Percentiles rank a stretch among this genome's conserved stretches.
phyloP scores from a whole-genome alignment of 2,329 filamentous ascomycete species.

The Byssothecium circinans region DNA sequence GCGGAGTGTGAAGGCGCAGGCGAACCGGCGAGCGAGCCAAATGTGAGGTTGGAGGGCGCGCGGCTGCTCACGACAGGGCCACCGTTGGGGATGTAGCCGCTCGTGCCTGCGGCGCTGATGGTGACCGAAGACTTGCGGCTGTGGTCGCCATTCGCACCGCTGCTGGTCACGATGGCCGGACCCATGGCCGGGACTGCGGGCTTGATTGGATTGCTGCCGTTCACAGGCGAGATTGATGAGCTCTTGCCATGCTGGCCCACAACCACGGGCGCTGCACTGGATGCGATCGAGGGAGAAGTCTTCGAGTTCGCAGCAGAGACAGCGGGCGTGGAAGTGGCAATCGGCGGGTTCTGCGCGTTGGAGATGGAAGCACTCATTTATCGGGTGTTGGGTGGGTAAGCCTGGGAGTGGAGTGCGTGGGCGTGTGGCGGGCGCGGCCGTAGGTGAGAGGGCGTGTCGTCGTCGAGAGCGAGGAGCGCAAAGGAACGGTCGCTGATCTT shows the following conservation, averaged over 20 bases:
- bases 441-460: constrained; percentile 20
- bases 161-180: constrained; percentile 65
- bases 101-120: constrained; percentile 81
- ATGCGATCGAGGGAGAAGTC: constrained; percentile 54
- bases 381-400: constrained; percentile 2
- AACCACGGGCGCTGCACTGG: constrained; percentile 54
- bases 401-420: constrained; percentile 6
- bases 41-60: constrained; percentile 66
- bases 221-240: constrained; percentile 69
- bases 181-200: constrained; percentile 65
- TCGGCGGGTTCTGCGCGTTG: constrained; percentile 53
- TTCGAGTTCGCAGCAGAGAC: constrained; percentile 52
- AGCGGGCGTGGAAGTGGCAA: constrained; percentile 50
- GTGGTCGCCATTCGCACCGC: constrained; percentile 74
- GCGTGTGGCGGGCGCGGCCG: constrained; percentile 14
- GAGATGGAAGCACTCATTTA: constrained; percentile 64
- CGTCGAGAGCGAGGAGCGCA: background rate
- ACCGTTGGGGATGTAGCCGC: constrained; percentile 76
- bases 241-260: constrained; percentile 51
- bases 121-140: constrained; percentile 88
- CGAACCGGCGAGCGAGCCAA: constrained; percentile 70
- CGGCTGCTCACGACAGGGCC: constrained; percentile 62
- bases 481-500: constrained; percentile 31
- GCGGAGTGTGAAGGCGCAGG: constrained; percentile 67
- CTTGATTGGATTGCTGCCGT: constrained; percentile 75